Evolutionary conservation across 805 yeast species (phyloP).

Genomic region (Lachancea waltii): DNA sequence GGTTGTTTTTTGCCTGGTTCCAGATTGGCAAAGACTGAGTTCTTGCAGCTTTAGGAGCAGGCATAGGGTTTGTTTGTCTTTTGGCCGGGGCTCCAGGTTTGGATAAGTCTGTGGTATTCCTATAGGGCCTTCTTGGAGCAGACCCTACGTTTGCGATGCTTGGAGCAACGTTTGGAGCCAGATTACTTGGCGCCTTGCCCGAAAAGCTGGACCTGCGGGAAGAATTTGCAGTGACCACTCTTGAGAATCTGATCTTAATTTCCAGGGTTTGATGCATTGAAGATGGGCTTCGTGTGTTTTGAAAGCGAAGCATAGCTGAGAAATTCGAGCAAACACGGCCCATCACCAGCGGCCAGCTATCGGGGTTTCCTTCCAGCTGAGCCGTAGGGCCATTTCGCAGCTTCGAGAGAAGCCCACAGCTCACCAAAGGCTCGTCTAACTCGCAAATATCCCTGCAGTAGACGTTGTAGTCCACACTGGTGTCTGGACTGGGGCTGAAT

Average conservation of each 20-base stretch:
- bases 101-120: conserved; percentile 2
- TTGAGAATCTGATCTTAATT: conserved; percentile 29
- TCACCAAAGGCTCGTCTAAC: conserved; percentile 32
- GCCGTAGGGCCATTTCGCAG: conserved; percentile 19
- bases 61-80: conserved; percentile 37
- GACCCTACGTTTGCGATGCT: not conserved
- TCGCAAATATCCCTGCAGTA: conserved; percentile 32
- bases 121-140: conserved; percentile 3
- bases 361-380: conserved; percentile 16
- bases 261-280: conserved; percentile 26
- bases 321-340: conserved; percentile 34
- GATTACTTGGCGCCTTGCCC: not conserved
- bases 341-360: conserved; percentile 22
- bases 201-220: conserved; percentile 12
- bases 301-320: conserved; percentile 27
- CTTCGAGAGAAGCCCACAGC: conserved; percentile 30
- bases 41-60: conserved; percentile 42
- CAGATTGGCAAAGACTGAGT: conserved; percentile 40
- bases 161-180: conserved; percentile 1
- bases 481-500: conserved; percentile 11
- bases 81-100: conserved; percentile 10
- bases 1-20: conserved; percentile 21
- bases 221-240: conserved; percentile 16
- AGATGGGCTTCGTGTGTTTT: conserved; percentile 3
- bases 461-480: conserved; percentile 28